Conservation (phyloP, 2,329 filamentous ascomycete genomes). For the Falciphora oryzae region DNA sequence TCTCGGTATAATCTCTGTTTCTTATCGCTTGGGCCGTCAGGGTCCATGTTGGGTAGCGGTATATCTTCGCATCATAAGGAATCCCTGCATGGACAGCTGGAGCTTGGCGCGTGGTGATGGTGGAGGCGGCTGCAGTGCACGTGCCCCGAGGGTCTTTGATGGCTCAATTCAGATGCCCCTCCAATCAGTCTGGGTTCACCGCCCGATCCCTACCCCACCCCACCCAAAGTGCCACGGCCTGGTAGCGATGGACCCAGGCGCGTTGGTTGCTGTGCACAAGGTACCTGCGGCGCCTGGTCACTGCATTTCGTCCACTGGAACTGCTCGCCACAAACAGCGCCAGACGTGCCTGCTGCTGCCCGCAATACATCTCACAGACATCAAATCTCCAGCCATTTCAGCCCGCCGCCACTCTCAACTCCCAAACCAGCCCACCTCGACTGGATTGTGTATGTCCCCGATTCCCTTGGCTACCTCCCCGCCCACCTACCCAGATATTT, state of each 20-base stretch:
- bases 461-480: too few species aligned
- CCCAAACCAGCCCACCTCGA: neutral
- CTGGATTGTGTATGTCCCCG: neutral
- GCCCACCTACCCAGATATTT: neutral
- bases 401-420: too few species aligned
- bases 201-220: neutral
- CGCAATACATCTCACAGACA: neutral
- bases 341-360: too few species aligned
- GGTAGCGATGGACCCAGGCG: neutral
- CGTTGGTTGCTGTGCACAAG: neutral
- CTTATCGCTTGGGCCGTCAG: neutral
- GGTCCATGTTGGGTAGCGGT: neutral
- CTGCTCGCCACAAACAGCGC: too few species aligned
- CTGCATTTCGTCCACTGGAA: neutral
- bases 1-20: neutral
- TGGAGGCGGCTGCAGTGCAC: conserved; percentile 1
- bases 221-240: neutral
- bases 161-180: neutral
- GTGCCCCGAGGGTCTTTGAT: neutral
- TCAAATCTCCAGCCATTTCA: conserved; percentile 1
- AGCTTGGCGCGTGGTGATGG: neutral
- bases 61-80: neutral
- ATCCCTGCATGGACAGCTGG: neutral
- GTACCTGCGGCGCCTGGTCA: neutral
- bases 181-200: neutral